A percentile compares a stretch with the other conserved stretches of the same genome.
phyloP scores from a whole-genome alignment of 2,329 filamentous ascomycete genomes.

The Tolypocladium inflatum region DNA sequence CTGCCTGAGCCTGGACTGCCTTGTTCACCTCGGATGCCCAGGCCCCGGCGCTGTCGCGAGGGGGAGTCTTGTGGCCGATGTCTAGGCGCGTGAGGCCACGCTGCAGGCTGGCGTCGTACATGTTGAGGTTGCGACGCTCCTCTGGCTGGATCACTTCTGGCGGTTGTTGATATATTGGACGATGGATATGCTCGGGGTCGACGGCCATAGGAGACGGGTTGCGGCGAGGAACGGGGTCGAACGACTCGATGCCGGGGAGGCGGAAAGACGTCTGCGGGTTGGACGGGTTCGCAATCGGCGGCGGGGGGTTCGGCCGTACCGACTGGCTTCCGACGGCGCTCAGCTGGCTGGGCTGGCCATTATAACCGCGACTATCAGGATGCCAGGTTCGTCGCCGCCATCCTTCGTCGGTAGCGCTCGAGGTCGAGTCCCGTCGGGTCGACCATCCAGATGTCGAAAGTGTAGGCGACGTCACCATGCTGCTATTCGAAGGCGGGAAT shows the following conservation, averaged over 20 bases:
- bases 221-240: constrained; percentile 64
- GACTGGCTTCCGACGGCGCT: constrained; percentile 66
- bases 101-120: constrained; percentile 58
- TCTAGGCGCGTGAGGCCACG: constrained; percentile 58
- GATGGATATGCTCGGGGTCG: constrained; percentile 40
- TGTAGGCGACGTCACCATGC: constrained; percentile 56
- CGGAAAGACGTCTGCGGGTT: constrained; percentile 53
- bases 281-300: constrained; percentile 32
- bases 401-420: constrained; percentile 58
- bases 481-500: constrained; percentile 47
- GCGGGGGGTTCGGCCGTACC: constrained; percentile 44
- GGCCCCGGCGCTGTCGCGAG: constrained; percentile 39
- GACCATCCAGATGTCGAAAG: constrained; percentile 52
- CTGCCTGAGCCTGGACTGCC: constrained; percentile 44
- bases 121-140: constrained; percentile 40
- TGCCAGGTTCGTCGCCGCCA: constrained; percentile 87
- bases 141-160: constrained; percentile 25
- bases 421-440: constrained; percentile 51
- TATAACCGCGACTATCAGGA: constrained; percentile 60
- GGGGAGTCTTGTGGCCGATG: constrained; percentile 43
- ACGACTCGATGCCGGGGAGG: constrained; percentile 85
- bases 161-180: constrained; percentile 16
- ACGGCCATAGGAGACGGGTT: constrained; percentile 69
- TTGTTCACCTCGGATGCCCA: constrained; percentile 50
- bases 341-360: constrained; percentile 59